Evolutionary conservation across 331 rosid genomes (phyloP).

Genomic region (Malus hybrid): DNA sequence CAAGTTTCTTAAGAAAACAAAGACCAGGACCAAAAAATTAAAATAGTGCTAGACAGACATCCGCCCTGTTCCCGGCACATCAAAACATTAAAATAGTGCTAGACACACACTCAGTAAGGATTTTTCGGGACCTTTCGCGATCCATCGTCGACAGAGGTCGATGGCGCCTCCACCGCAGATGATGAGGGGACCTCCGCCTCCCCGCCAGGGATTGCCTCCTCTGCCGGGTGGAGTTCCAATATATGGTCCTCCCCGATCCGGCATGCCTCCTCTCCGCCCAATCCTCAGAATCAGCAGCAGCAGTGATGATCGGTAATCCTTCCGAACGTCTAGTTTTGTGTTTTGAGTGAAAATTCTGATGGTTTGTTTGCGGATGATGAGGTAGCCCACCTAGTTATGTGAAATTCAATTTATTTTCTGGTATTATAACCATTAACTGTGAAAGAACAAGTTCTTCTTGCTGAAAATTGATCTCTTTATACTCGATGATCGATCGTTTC

Average conservation of each 20-base stretch:
- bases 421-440: too few relatives aligned
- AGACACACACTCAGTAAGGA: too few relatives aligned
- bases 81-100: too few relatives aligned
- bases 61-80: too few relatives aligned
- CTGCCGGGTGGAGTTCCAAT: slow-evolving; percentile 82
- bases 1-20: too few relatives aligned
- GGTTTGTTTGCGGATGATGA: not conserved
- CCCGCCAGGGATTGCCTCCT: slow-evolving; percentile 80
- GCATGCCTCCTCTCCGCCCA: slow-evolving; percentile 81
- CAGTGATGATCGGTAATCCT: slow-evolving; percentile 31
- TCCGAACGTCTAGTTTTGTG: not conserved
- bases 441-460: too few relatives aligned
- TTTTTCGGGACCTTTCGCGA: too few relatives aligned
- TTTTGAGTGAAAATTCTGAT: not conserved
- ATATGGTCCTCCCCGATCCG: slow-evolving; percentile 77
- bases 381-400: not conserved
- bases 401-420: not conserved
- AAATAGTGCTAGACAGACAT: too few relatives aligned
- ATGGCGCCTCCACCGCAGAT: slow-evolving; percentile 97
- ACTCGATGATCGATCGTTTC: too few relatives aligned
- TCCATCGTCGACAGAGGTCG: slow-evolving; percentile 44
- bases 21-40: too few relatives aligned
- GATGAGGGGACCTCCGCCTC: slow-evolving; percentile 85
- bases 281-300: slow-evolving; percentile 68
- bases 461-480: too few relatives aligned